These are phyloP conservation scores for Delonix regia DNA, from an alignment of 306 rosid species.

Conservation along the genomic window DNA sequence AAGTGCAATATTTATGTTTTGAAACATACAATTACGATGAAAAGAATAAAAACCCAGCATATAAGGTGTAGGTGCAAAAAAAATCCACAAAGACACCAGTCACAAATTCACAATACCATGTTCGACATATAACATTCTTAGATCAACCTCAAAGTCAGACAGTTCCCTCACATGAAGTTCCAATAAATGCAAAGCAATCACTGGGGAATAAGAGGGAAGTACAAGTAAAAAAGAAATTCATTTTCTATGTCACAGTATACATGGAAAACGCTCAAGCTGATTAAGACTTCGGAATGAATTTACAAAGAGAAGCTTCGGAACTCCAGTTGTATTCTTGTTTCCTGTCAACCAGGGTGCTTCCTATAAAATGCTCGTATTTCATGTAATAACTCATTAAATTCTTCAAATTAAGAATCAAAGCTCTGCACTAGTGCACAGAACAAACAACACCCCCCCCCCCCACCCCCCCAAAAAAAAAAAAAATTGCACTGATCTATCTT, in stretches of 20 bases:
- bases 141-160: slow-evolving; percentile 10
- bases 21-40: slow-evolving; percentile 12
- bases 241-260: slow-evolving; percentile 3
- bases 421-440: background rate
- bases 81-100: background rate
- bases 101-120: background rate
- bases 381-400: background rate
- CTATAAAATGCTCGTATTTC: background rate
- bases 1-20: background rate
- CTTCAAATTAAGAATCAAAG: background rate
- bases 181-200: background rate
- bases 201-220: background rate
- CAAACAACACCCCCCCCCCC: too few species aligned
- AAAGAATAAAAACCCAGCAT: background rate
- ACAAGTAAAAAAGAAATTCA: background rate
- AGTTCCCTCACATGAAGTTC: slow-evolving; percentile 7
- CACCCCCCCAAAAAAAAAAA: background rate
- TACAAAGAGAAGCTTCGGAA: background rate
- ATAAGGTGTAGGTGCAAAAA: slow-evolving; percentile 21
- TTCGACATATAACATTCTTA: background rate
- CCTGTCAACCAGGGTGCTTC: background rate
- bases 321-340: background rate
- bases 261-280: background rate
- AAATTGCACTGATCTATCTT: background rate
- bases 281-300: background rate